phyloP scores from a whole-genome alignment of 2,329 filamentous ascomycete species.

The Colletotrichum eremochloae region DNA sequence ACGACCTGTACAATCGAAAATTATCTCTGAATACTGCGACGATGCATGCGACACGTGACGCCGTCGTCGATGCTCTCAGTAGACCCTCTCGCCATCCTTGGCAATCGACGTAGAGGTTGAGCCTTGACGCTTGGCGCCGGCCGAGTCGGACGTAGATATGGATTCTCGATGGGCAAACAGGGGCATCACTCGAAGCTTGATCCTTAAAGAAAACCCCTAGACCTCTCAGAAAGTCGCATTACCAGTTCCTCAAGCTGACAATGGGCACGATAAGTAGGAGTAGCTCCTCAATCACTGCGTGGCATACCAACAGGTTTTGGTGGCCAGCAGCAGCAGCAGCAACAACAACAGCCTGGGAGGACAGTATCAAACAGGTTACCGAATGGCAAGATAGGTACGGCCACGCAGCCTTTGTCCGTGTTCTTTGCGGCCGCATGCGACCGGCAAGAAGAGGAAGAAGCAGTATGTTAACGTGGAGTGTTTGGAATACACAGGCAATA shows the following conservation, averaged over 20 bases:
- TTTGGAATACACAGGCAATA: conserved; percentile 57
- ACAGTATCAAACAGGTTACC: conserved; percentile 71
- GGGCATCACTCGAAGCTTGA: not conserved
- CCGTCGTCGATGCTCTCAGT: conserved; percentile 9
- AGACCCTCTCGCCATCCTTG: conserved; percentile 21
- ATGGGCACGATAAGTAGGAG: conserved; percentile 56
- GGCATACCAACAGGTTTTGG: conserved; percentile 73
- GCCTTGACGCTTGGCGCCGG: conserved; percentile 5
- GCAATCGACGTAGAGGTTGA: conserved; percentile 1
- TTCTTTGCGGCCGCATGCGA: conserved; percentile 9
- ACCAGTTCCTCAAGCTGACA: conserved; percentile 49
- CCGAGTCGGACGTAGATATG: not conserved
- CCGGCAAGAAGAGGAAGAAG: conserved; percentile 25
- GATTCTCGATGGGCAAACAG: conserved; percentile 4
- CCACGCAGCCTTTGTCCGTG: conserved; percentile 12
- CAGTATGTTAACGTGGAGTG: conserved; percentile 44
- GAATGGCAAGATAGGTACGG: conserved; percentile 74
- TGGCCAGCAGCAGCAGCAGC: conserved; percentile 69
- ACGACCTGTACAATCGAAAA: not conserved
- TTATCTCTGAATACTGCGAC: not conserved
- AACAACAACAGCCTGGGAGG: conserved; percentile 61
- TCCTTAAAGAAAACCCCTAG: not conserved
- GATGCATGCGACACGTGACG: conserved; percentile 20
- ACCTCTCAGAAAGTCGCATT: conserved; percentile 5
- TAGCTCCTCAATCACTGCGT: conserved; percentile 72